phyloP scores from a whole-genome alignment of 805 yeast species.

The Saturnispora besseyi region DNA sequence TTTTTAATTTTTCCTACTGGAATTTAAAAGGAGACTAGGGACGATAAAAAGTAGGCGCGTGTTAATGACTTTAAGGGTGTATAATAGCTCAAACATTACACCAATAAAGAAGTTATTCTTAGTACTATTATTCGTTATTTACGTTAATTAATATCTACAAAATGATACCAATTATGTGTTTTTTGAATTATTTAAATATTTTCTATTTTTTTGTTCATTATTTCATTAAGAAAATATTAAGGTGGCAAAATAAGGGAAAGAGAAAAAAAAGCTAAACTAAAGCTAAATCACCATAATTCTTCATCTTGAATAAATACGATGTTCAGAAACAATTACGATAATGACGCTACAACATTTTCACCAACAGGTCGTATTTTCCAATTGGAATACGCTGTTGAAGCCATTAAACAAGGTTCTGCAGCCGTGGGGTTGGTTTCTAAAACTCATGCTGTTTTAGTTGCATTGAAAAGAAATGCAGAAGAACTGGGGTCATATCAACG shows the following conservation, averaged over 20 bases:
- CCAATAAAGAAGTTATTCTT: neutral
- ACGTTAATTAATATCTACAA: neutral
- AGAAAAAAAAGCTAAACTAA: neutral
- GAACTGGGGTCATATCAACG: conserved; percentile 95
- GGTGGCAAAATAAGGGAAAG: neutral
- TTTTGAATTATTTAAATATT: neutral
- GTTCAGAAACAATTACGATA: conserved; percentile 98
- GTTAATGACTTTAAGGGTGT: neutral
- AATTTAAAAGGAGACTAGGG: too few species aligned
- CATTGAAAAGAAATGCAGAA: conserved; percentile 92
- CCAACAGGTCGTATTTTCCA: conserved; percentile 91
- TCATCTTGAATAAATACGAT: neutral
- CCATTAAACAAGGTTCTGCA: conserved; percentile 96
- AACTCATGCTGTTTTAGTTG: conserved; percentile 84
- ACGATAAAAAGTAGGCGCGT: neutral
- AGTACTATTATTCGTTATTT: neutral
- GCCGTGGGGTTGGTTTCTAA: conserved; percentile 89
- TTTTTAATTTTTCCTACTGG: neutral
- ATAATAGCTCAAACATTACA: neutral
- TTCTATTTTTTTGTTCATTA: neutral
- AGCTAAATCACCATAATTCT: neutral
- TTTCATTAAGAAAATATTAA: too few species aligned
- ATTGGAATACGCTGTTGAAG: conserved; percentile 85
- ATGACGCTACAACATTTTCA: conserved; percentile 96
- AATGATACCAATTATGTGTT: neutral